phyloP scores from a whole-genome alignment of 129 eudicot genomes.

The Lonicera japonica region DNA sequence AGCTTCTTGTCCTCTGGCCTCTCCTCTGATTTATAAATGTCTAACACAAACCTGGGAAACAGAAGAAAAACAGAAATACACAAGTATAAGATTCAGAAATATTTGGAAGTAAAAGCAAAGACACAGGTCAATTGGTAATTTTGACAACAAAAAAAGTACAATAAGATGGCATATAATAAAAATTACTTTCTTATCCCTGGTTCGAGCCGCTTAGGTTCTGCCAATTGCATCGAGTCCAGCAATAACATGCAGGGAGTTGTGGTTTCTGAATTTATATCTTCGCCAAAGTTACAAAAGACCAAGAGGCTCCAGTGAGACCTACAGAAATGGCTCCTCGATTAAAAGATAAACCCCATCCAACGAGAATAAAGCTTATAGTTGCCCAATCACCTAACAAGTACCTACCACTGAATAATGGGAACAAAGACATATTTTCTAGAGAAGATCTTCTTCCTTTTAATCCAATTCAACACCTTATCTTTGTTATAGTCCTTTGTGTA shows the following conservation, averaged over 20 bases:
- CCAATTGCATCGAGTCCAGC: constrained; percentile 58
- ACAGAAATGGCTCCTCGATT: constrained; percentile 13
- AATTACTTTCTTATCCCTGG: constrained; percentile 54
- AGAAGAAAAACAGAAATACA: not conserved
- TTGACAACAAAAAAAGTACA: not conserved
- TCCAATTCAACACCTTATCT: constrained; percentile 52
- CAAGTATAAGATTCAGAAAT: not conserved
- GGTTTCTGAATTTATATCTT: constrained; percentile 28
- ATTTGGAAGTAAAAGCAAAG: no score
- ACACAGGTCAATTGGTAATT: not conserved
- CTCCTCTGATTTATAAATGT: constrained; percentile 33
- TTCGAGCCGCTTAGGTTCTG: constrained; percentile 46
- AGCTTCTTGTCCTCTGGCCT: constrained; percentile 26
- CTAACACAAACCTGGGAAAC: constrained; percentile 54
- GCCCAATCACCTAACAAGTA: constrained; percentile 4
- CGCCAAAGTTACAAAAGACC: constrained; percentile 71
- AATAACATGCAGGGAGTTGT: constrained; percentile 64
- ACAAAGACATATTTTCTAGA: constrained; percentile 59
- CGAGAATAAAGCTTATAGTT: not conserved
- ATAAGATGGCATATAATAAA: constrained; percentile 5
- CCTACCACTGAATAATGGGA: constrained; percentile 68
- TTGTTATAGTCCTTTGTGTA: constrained; percentile 25
- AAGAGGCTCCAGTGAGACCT: constrained; percentile 83
- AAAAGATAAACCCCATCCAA: constrained; percentile 2
- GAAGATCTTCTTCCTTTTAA: constrained; percentile 45